Evolutionary conservation across 108 stramenopile species (phyloP).

Genomic region (Tribonema minus): DNA sequence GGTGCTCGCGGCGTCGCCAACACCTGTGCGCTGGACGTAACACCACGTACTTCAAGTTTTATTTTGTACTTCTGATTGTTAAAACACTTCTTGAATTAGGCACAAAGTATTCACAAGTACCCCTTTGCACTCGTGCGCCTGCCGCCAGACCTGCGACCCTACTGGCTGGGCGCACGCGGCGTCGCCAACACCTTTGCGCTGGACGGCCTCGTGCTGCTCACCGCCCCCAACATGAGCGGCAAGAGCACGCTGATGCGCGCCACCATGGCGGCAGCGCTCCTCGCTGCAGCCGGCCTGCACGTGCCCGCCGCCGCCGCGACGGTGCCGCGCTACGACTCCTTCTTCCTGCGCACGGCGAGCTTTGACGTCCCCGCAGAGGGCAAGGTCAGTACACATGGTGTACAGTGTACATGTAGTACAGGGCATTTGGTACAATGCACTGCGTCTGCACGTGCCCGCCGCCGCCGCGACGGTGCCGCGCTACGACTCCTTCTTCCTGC

Average conservation of each 20-base stretch:
- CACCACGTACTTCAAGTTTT: no score
- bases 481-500: slow-evolving; percentile 80
- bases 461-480: slow-evolving; percentile 36
- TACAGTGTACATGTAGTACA: no score
- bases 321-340: slow-evolving; percentile 16
- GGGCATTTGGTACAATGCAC: no score
- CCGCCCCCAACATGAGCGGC: slow-evolving; percentile 95
- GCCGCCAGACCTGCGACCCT: slow-evolving; percentile 38
- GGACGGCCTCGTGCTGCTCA: slow-evolving; percentile 69
- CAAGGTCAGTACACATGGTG: slow-evolving; percentile 1
- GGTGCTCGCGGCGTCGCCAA: slow-evolving; percentile 16
- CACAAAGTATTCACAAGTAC: no score
- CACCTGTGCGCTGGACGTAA: slow-evolving; percentile 45
- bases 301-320: slow-evolving; percentile 14
- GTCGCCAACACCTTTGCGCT: slow-evolving; percentile 48
- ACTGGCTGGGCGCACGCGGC: slow-evolving; percentile 40
- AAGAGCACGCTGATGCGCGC: slow-evolving; percentile 89
- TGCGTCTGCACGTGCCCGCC: slow-evolving; percentile 25
- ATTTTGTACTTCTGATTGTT: no score
- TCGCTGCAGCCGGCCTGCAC: slow-evolving; percentile 52
- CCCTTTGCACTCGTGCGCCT: not conserved
- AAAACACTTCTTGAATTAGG: no score
- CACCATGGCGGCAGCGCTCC: slow-evolving; percentile 75
- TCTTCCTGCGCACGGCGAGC: slow-evolving; percentile 82
- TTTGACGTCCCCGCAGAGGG: slow-evolving; percentile 84